Evolutionary conservation across 441 rosid genomes (phyloP), one percentile per base, ranked within the genome.

Genomic region (Adansonia madagascariensis): DNA sequence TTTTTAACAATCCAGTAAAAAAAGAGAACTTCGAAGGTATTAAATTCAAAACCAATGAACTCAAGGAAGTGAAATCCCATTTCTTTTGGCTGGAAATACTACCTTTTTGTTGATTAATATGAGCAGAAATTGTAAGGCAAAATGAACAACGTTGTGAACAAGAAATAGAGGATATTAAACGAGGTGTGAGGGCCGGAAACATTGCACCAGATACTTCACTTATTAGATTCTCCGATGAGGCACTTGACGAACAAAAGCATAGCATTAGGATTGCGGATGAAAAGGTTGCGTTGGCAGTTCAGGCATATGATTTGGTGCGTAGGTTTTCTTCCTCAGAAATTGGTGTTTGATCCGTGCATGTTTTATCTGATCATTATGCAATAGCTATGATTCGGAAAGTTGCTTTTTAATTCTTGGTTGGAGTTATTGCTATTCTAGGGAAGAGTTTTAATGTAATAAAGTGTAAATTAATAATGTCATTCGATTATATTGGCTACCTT

Each of bases 251-350:
- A 82, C 99, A 96, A 85, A 92, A 90, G 82, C 99, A 96, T 87
- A 88, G 96, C 73, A 79, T 94, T 80, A 85, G 99, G 77, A 92
- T 96, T 82, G 99, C 99, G 3, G 99, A 96, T 82, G 99, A 96
- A 87, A 96, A 96, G 82, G 94, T 96, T 62, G 89, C 98, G 2
- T 82, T 94, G 88, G 98, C 98, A 83, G 81, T 85, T 74, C 99
- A 96, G 71, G 97, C 97, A 4, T 96, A 96, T 87, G 99, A 94
- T 88, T 85, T 96, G 93, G 99, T 96, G 87, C 43, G 76, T 67
- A 9, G 52, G 18, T 35, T 71, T 44, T 49, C 17, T 27, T 11
- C 67, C 69, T 39, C 31, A 1, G 18, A 55, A 67, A 44, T 55
- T 50, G 7, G 2, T 64, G 22, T 35, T 64, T 64, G 47, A 52